Base-by-base conservation (phyloP, 2,329 filamentous ascomycete genomes). In the Claviceps monticola region DNA sequence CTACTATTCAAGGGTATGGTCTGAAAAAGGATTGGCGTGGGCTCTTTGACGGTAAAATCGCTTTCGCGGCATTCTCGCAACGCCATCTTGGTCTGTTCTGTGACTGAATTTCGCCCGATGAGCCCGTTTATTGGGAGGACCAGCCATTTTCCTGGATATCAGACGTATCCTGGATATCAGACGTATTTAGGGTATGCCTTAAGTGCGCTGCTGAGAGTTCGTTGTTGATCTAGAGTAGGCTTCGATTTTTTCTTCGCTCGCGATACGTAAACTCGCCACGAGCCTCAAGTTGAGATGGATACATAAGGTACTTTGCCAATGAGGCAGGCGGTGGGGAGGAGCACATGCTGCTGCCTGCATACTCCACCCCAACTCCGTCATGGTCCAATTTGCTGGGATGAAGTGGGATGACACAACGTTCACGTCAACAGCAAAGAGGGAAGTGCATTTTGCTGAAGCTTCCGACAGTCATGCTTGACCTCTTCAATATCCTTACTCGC, bases 21-120 rank as follows among this genome's bases (percentile, higher is more conserved):
- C 93, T 2, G 91, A 96, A 71, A 98, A 98, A 6, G 91, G 90
- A 71, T 98, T 98, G 56, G 93, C 93, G 71, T 98, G 93, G 39
- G 93, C 93, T 67, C 93, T 80, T 69, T 98, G 93, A 52, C 93
- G 82, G 68, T 95, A 98, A 71, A 93, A 95, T 72, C 86, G 91
- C 75, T 98, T 98, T 69, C 88, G 84, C 9, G 93, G 93, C 61
- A 96, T 71, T 60, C 81, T 76, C 7, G 80, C 69, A 41, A 71
- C 69, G 21, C 68, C 73, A 62, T 77, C 73, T 56, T 77, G 71
- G 39, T 70, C 68, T 49, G 74, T 74, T 50, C 73, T 69, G 51
- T 74, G 74, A 59, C 78, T 80, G 63, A 85, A 86, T 54, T 77
- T 76, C 53, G 81, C 76, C 57, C 85, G 81, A 71, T 82, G 83